phyloP scores from a whole-genome alignment of 2,329 filamentous ascomycete species.

The Colletotrichum musicola region DNA sequence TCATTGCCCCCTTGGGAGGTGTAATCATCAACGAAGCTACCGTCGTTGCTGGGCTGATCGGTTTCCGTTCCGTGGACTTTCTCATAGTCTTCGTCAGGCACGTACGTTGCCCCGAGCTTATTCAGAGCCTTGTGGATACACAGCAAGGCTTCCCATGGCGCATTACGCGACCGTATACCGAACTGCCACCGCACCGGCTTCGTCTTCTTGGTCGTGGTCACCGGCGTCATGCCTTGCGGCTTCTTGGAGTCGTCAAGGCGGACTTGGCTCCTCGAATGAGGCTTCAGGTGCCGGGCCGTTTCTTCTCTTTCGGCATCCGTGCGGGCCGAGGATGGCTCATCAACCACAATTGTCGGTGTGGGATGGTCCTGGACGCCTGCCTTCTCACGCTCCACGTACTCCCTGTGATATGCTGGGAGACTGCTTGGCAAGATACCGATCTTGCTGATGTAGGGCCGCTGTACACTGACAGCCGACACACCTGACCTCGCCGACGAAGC shows the following conservation, averaged over 20 bases:
- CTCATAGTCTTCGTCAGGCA: conserved; percentile 73
- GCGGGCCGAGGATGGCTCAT: conserved; percentile 63
- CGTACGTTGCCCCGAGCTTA: conserved; percentile 91
- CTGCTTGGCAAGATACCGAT: conserved; percentile 93
- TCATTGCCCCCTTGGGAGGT: conserved; percentile 52
- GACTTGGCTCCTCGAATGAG: conserved; percentile 80
- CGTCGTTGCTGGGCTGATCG: conserved; percentile 54
- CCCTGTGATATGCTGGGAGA: conserved; percentile 89
- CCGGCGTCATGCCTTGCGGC: conserved; percentile 73
- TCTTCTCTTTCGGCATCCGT: conserved; percentile 84
- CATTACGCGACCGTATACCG: conserved; percentile 93
- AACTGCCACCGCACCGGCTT: conserved; percentile 97
- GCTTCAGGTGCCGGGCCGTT: conserved; percentile 83
- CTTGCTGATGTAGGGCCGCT: conserved; percentile 79
- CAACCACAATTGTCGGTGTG: conserved; percentile 58
- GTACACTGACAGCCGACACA: conserved; percentile 62
- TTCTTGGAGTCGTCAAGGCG: conserved; percentile 74
- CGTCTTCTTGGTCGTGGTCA: conserved; percentile 72
- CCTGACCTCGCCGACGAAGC: conserved; percentile 68
- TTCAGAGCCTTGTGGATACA: conserved; percentile 94
- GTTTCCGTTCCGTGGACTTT: conserved; percentile 59
- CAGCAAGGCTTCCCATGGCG: conserved; percentile 91
- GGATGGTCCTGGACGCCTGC: conserved; percentile 61
- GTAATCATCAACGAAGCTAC: conserved; percentile 56
- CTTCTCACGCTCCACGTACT: conserved; percentile 83